These are phyloP conservation scores for Anthostomella pinea DNA, from an alignment of 2,329 filamentous ascomycete species.

Conservation along the genomic window DNA sequence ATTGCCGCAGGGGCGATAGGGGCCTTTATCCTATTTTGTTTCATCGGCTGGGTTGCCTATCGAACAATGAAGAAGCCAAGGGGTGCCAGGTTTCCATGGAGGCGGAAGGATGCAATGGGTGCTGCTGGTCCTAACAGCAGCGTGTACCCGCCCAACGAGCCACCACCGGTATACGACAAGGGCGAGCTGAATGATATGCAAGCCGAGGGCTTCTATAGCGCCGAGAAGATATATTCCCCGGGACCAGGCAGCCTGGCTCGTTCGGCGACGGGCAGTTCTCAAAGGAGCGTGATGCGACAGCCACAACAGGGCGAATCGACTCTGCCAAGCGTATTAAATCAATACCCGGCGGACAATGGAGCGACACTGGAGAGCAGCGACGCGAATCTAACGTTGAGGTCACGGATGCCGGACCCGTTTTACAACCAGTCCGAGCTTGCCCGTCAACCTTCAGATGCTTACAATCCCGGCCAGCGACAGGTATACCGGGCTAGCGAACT, in stretches of 20 bases:
- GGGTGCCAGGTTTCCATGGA: conserved; percentile 20
- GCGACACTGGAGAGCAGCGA: conserved; percentile 25
- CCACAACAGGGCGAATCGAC: conserved; percentile 13
- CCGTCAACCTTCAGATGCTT: conserved; percentile 36
- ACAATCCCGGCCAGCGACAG: conserved; percentile 33
- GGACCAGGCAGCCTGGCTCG: conserved; percentile 15
- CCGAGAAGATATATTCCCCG: conserved; percentile 18
- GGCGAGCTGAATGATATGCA: conserved; percentile 22
- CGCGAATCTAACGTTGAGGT: conserved; percentile 30
- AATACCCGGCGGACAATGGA: conserved; percentile 28
- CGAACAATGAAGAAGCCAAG: conserved; percentile 36
- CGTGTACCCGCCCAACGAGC: conserved; percentile 20
- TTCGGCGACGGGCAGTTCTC: conserved; percentile 15
- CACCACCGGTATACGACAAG: conserved; percentile 26
- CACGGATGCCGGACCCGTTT: conserved; percentile 36
- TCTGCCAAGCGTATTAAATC: conserved; percentile 21
- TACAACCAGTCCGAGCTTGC: conserved; percentile 39
- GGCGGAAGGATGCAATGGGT: conserved; percentile 13
- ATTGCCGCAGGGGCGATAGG: conserved; percentile 39
- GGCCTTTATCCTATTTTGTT: conserved; percentile 43
- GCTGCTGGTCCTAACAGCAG: conserved; percentile 10
- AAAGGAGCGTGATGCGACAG: conserved; percentile 18
- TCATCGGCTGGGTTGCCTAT: conserved; percentile 45
- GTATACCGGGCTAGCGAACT: conserved; percentile 47
- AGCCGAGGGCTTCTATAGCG: conserved; percentile 21